Conservation (phyloP, 148 eudicot species). For the Euryodendron excelsum region DNA sequence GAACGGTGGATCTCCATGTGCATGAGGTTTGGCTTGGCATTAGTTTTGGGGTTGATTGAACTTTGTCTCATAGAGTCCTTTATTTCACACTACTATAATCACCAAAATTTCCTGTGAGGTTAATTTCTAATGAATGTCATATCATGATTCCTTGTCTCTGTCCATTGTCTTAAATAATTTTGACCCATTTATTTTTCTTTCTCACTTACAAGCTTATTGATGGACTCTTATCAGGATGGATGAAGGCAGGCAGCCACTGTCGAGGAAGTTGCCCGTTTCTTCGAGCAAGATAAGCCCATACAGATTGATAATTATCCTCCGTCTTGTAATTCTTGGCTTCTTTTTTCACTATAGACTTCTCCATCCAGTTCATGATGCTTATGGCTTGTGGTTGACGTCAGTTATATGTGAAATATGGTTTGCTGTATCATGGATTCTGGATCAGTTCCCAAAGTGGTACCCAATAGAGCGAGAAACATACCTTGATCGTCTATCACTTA, state of each 20-base stretch:
- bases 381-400: constrained; percentile 73
- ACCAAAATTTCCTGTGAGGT: background rate
- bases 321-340: constrained; percentile 63
- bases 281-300: constrained; percentile 91
- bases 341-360: constrained; percentile 79
- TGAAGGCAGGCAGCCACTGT: constrained; percentile 91
- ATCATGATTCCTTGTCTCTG: background rate
- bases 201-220: background rate
- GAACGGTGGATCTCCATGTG: background rate
- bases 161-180: background rate
- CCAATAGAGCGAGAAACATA: constrained; percentile 87
- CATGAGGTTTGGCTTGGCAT: background rate
- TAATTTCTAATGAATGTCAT: background rate
- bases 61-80: background rate
- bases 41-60: background rate
- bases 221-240: constrained; percentile 56
- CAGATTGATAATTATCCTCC: constrained; percentile 66
- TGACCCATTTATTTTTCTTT: too few species aligned
- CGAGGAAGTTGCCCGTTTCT: constrained; percentile 73
- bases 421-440: constrained; percentile 81
- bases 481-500: constrained; percentile 77
- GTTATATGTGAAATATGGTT: constrained; percentile 91
- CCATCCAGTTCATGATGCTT: constrained; percentile 77
- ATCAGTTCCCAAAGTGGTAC: constrained; percentile 87
- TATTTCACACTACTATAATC: background rate